phyloP scores from a whole-genome alignment of 805 yeast genomes.

The Saitoella complicata region DNA sequence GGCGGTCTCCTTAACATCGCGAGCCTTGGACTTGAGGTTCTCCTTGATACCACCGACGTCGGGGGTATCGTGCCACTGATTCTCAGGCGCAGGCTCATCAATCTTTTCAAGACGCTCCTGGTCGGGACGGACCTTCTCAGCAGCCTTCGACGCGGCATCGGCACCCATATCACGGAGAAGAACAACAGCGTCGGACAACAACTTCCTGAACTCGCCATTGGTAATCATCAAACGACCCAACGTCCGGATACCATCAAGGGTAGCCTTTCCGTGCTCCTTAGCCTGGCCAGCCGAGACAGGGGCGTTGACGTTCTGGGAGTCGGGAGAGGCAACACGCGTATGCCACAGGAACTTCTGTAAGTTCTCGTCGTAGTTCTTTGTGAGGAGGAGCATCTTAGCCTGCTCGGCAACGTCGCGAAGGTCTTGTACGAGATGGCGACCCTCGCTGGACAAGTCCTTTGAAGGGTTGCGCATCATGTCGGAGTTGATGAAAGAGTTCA shows the following conservation, averaged over 20 bases:
- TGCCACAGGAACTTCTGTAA: constrained; percentile 4
- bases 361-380: constrained; percentile 9
- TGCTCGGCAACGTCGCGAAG: constrained; percentile 4
- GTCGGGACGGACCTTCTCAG: constrained; percentile 6
- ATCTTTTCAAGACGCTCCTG: constrained; percentile 6
- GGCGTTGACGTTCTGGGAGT: neutral
- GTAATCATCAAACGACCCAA: constrained; percentile 9
- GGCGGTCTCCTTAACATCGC: no score
- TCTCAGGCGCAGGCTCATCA: constrained; percentile 9
- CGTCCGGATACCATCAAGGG: constrained; percentile 5
- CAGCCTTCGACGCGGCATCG: constrained; percentile 5
- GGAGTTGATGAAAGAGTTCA: constrained; percentile 6
- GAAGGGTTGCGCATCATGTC: constrained; percentile 1
- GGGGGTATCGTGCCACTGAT: constrained; percentile 8
- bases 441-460: constrained; percentile 8
- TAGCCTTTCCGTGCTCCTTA: constrained; percentile 6
- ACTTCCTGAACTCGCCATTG: constrained; percentile 12
- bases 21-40: no score
- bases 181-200: constrained; percentile 7
- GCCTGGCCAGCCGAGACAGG: neutral
- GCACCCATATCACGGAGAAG: constrained; percentile 10
- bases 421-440: constrained; percentile 4
- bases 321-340: neutral
- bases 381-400: constrained; percentile 5
- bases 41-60: constrained; percentile 1